These are phyloP conservation scores for Cercospora canescens DNA, from an alignment of 2,329 filamentous ascomycete genomes.

Conservation along the genomic window DNA sequence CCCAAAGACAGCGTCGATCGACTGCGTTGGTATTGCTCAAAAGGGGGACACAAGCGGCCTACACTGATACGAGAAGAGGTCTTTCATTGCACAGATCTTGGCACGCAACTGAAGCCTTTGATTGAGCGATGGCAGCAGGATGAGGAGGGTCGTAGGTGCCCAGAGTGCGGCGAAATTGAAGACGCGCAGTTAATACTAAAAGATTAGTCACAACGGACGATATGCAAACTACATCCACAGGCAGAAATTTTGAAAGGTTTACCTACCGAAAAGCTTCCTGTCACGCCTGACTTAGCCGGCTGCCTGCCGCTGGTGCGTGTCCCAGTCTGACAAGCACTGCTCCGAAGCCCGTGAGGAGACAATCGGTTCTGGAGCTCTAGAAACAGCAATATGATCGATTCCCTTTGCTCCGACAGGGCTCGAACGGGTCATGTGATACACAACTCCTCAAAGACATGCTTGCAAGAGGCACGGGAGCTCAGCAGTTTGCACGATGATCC, in stretches of 20 bases:
- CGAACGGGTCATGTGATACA: neutral
- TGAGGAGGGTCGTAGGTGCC: conserved; percentile 70
- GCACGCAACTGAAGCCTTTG: conserved; percentile 89
- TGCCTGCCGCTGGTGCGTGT: neutral
- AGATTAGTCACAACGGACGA: neutral
- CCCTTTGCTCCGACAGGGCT: neutral
- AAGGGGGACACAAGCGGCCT: conserved; percentile 53
- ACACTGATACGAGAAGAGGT: conserved; percentile 72
- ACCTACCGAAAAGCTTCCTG: neutral
- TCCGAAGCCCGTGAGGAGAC: neutral
- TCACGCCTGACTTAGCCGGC: neutral
- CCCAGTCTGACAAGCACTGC: neutral
- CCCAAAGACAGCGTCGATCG: conserved; percentile 69
- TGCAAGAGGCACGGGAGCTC: neutral
- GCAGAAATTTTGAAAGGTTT: neutral
- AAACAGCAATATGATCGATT: neutral
- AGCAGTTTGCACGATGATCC: conserved; percentile 5
- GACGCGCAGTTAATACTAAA: conserved; percentile 9
- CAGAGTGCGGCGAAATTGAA: conserved; percentile 61
- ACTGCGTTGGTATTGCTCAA: conserved; percentile 86
- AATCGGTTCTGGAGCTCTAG: neutral
- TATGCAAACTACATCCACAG: neutral
- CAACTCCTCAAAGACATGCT: conserved; percentile 4
- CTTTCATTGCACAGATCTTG: conserved; percentile 87
- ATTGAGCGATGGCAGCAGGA: conserved; percentile 77